Evolutionary conservation across 495 filamentous ascomycete genomes (phyloP).

Genomic region (Tuber borchii): DNA sequence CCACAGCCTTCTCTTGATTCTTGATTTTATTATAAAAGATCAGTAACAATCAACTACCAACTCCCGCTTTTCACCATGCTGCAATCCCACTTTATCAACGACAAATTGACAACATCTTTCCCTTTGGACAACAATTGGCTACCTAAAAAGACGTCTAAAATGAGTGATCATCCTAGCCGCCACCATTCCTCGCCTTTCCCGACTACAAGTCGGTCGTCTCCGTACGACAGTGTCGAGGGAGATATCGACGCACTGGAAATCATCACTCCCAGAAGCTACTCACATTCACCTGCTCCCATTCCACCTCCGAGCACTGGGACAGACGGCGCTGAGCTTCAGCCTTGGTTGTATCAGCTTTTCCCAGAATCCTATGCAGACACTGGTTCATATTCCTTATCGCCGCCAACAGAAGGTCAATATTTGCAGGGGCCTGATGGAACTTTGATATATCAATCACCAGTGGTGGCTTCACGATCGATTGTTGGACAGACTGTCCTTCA

Average conservation of each 20-base stretch:
- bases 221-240: conserved; percentile 26
- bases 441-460: conserved; percentile 26
- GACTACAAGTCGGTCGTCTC: conserved; percentile 25
- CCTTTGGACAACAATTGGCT: conserved; percentile 30
- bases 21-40: conserved; percentile 26
- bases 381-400: conserved; percentile 15
- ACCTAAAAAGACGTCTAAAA: conserved; percentile 19
- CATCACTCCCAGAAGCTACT: conserved; percentile 37
- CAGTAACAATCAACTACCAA: conserved; percentile 21
- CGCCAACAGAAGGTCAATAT: conserved; percentile 28
- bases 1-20: conserved; percentile 6
- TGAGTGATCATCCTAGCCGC: conserved; percentile 21
- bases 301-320: conserved; percentile 17
- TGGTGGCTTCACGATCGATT: conserved; percentile 12
- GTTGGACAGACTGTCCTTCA: conserved; percentile 23
- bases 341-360: conserved; percentile 39
- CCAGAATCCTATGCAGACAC: conserved; percentile 35
- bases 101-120: conserved; percentile 32
- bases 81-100: conserved; percentile 32
- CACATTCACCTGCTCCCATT: conserved; percentile 34
- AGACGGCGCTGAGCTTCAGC: conserved; percentile 26
- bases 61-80: conserved; percentile 29
- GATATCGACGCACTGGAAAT: conserved; percentile 34
- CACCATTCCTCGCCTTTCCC: conserved; percentile 22
- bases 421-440: conserved; percentile 15